Evolutionary conservation across 2,329 filamentous ascomycete species (phyloP), one percentile per base, ranked within the genome.

Genomic region (Ophiostoma quercus): DNA sequence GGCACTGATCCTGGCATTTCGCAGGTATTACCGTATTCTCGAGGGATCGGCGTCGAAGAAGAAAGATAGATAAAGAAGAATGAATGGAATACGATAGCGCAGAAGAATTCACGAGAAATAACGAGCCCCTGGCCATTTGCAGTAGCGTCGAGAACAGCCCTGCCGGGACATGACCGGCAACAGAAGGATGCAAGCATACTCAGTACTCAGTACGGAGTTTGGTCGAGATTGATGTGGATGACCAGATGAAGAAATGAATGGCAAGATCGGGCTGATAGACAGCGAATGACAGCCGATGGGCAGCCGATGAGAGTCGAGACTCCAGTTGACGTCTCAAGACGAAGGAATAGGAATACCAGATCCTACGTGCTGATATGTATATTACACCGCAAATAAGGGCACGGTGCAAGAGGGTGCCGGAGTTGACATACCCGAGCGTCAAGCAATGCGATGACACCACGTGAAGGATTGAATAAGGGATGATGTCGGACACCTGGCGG

Each of bases 1-100:
- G 57, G 32, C 43, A 41, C 57, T 25, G n/a, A 68, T 47, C 69
- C 69, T 70, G 66, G 51, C n/a, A 70, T 71, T 68, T 69, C 67
- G 69, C 69, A 60, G 63, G 43, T 54, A 37, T 71, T 68, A 62
- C 69, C 67, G 67, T 67, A 67, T 68, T 57, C 67, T 69, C 22
- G 62, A 37, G 60, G 37, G 69, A 71, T 71, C 69, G 51, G 67
- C 69, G 47, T 22, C 11, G 32, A 67, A 16, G 32, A 34, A 62
- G 29, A 34, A 63, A 11, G 32, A 19, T 22, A 29, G 57, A 62
- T 62, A 62, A 62, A 32, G 19, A 57, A 57, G 22, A 25, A 57
- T 25, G 22, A 57, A 14, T 11, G 25, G 51, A 57, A 25, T 25
- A 57, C 43, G 16, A 47, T n/a, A 8, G 43, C 6, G 43, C 43